phyloP scores from a whole-genome alignment of 2,329 filamentous ascomycete species.

The Colletotrichum musae region DNA sequence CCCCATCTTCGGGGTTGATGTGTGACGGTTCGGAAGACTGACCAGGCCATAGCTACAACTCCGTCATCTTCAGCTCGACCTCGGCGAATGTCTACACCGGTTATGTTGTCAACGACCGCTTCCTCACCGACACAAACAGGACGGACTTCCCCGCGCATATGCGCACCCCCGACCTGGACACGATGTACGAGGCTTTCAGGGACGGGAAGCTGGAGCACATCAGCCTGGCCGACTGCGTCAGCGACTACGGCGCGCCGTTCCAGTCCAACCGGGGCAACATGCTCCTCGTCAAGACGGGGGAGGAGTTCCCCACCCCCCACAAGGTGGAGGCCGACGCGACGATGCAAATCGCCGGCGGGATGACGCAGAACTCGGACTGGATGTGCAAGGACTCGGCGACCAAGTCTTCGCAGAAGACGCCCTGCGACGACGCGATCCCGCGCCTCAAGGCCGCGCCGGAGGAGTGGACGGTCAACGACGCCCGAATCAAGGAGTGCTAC shows the following conservation, averaged over 20 bases:
- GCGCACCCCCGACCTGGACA: background rate
- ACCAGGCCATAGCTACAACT: background rate
- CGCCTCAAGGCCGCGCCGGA: background rate
- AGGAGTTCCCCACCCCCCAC: background rate
- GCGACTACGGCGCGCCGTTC: background rate
- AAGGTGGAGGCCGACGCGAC: background rate
- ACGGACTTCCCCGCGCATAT: background rate
- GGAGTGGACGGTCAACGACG: background rate
- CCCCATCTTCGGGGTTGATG: background rate
- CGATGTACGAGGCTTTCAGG: background rate
- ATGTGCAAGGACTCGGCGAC: background rate
- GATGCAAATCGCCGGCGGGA: background rate
- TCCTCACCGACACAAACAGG: background rate
- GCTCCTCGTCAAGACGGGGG: background rate
- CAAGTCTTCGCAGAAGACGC: background rate
- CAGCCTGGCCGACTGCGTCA: background rate
- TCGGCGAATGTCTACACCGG: background rate
- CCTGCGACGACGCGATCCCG: background rate
- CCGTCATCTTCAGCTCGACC: constrained; percentile 8
- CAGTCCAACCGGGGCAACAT: constrained; percentile 1
- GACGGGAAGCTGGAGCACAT: background rate
- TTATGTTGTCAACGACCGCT: background rate
- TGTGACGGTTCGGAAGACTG: background rate
- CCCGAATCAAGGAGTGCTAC: background rate
- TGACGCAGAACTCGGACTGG: background rate